Base-by-base conservation (phyloP, 75 land plant species). In the Adiantum capillusveneris region DNA sequence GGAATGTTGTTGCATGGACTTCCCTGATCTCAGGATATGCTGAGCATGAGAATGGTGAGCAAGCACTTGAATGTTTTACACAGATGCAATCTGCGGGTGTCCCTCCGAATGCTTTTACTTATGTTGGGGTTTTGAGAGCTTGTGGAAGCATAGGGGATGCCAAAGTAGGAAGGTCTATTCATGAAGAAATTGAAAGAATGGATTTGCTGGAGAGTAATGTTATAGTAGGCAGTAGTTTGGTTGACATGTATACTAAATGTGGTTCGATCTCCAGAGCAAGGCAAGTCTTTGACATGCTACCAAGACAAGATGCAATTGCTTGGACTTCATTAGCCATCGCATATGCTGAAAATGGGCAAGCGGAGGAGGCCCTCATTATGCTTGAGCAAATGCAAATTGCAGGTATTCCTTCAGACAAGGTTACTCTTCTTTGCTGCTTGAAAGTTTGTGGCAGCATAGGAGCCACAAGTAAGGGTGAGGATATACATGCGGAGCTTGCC, bases 1-100 rank as follows among this genome's bases (percentile, higher is more conserved):
- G 58, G 37, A 76, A 83, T 59, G 73, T 66, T 25, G 65, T 73
- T 0, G 68, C 86, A 42, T 83, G 86, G 86, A 83, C 65, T 57
- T 75, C 79, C 29, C 68, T 83, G 76, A 72, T 79, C 62, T 66
- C 82, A 6, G 75, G 74, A 18, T 71, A 82, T 71, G 51, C 69
- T 30, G 14, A 19, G n/a, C 36, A 29, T 25, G 58, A 59, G 45
- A 58, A 48, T 24, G 74, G 77, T n/a, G 44, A 64, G 20, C 72
- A 75, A 56, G 90, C 86, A 53, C 37, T 73, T 31, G 66, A 72
- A 12, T 46, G 77, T 19, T 83, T 83, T 58, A 64, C 57, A 31
- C 70, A 77, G 63, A 86, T 86, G 90, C 53, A 63, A 29, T 43
- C 37, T 14, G 73, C 61, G 16, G 65, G 65, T 18, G 44, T 86